A percentile compares a stretch with the other conserved stretches of the same genome.
Conservation (phyloP, 1,139 yeast species). For the Candida sanyaensis region DNA sequence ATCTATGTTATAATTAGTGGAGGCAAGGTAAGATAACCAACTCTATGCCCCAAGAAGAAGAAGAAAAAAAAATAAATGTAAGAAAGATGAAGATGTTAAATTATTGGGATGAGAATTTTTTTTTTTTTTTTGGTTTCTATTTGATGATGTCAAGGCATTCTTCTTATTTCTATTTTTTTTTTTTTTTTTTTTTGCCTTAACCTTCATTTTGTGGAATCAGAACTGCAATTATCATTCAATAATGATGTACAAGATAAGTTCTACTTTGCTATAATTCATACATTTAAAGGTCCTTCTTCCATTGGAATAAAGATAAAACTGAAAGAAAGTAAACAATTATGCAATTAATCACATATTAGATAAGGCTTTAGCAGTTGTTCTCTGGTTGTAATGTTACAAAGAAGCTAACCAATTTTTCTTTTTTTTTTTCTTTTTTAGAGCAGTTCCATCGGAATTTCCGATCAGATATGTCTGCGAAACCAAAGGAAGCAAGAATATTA, state of each 20-base stretch:
- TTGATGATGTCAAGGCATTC: neutral
- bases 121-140: neutral
- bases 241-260: too few relatives aligned
- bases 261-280: too few relatives aligned
- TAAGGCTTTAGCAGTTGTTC: too few relatives aligned
- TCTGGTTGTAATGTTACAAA: too few relatives aligned
- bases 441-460: neutral
- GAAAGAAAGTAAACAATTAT: too few relatives aligned
- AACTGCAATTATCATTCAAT: too few relatives aligned
- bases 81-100: too few relatives aligned
- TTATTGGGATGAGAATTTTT: neutral
- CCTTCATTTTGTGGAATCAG: too few relatives aligned
- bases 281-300: neutral
- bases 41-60: slow-evolving; percentile 14
- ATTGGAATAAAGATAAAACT: neutral
- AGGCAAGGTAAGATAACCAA: slow-evolving; percentile 3
- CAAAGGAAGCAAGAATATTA: too few relatives aligned
- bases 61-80: slow-evolving; percentile 6
- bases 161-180: neutral
- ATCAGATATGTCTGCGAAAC: neutral
- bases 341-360: too few relatives aligned
- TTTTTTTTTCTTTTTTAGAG: too few relatives aligned
- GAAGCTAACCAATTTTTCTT: too few relatives aligned
- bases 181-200: neutral
- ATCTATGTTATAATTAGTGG: slow-evolving; percentile 3